Base-by-base conservation (phyloP, 2,329 filamentous ascomycete genomes). In the Hypoxylon sp. region DNA sequence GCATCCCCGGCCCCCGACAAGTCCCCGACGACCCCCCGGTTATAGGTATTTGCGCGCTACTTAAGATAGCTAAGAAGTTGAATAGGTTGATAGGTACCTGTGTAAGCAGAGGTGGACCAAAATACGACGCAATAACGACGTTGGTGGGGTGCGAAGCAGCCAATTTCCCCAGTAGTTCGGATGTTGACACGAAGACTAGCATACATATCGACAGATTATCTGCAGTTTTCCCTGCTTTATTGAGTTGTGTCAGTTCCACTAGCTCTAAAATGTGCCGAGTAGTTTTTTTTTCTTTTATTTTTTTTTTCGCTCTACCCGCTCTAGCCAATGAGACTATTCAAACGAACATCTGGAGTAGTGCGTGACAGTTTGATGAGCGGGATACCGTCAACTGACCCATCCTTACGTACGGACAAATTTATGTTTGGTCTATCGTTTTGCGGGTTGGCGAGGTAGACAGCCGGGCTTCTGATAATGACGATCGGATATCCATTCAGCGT, bases 1-100 rank as follows among this genome's bases (percentile, higher is more conserved):
- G 53, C 57, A 52, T 59, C 50, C 46, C 54, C 47, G 41, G 45
- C 57, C 55, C 36, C 32, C n/a, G n/a, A n/a, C n/a, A n/a, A n/a
- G n/a, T n/a, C n/a, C n/a, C n/a, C n/a, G n/a, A n/a, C n/a, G n/a
- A n/a, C n/a, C n/a, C n/a, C n/a, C n/a, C n/a, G n/a, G n/a, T n/a
- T n/a, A n/a, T n/a, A n/a, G n/a, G n/a, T n/a, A n/a, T n/a, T n/a
- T n/a, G n/a, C n/a, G n/a, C n/a, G n/a, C n/a, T n/a, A n/a, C n/a
- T n/a, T n/a, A n/a, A n/a, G n/a, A n/a, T n/a, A 25, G 9, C 6
- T 25, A 25, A 9, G 21, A 6, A 25, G 21, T 5, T 25, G 9
- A 9, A 9, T 25, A 25, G 21, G 9, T 25, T 9, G 21, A 6
- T 25, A 25, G 9, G 9, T 25, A 25, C 21, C 21, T 25, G 9